Percentiles rank a stretch among this genome's conserved stretches.
These are phyloP conservation scores for Tetrahymena elliotti DNA, from an alignment of 73 alveolate genomes.

Conservation along the genomic window DNA sequence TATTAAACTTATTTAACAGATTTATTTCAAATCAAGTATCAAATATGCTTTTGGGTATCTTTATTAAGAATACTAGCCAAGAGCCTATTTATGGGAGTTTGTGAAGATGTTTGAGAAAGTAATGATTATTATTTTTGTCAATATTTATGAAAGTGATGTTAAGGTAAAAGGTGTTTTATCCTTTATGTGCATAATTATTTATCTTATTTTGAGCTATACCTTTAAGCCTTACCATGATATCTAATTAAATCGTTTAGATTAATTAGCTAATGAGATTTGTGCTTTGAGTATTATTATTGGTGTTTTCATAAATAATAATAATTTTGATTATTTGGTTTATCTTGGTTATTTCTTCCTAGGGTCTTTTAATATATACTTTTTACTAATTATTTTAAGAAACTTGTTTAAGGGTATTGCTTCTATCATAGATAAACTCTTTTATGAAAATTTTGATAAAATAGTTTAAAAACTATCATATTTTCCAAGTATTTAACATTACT, in stretches of 20 bases:
- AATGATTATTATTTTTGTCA: neutral
- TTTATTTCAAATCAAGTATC: neutral
- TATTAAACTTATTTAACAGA: neutral
- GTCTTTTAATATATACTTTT: neutral
- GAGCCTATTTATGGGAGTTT: constrained; percentile 40
- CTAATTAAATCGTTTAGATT: constrained; percentile 6
- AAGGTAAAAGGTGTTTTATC: constrained; percentile 13
- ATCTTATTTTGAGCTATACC: constrained; percentile 2
- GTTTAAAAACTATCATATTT: neutral
- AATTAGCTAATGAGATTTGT: constrained; percentile 4
- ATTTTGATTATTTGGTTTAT: neutral
- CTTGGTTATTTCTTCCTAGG: constrained; percentile 4
- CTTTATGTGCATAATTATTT: neutral
- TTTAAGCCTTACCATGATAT: constrained; percentile 9
- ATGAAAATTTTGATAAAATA: neutral
- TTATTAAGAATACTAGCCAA: constrained; percentile 10
- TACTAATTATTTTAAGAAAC: neutral
- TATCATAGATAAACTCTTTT: neutral
- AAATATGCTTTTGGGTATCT: constrained; percentile 5
- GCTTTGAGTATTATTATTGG: constrained; percentile 20
- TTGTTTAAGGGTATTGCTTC: neutral
- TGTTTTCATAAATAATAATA: constrained; percentile 12
- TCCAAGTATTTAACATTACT: neutral
- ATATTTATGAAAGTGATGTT: constrained; percentile 1
- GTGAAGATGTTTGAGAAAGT: constrained; percentile 24